phyloP scores from a whole-genome alignment of 306 rosid species.

The Lathyrus tuberosus region DNA sequence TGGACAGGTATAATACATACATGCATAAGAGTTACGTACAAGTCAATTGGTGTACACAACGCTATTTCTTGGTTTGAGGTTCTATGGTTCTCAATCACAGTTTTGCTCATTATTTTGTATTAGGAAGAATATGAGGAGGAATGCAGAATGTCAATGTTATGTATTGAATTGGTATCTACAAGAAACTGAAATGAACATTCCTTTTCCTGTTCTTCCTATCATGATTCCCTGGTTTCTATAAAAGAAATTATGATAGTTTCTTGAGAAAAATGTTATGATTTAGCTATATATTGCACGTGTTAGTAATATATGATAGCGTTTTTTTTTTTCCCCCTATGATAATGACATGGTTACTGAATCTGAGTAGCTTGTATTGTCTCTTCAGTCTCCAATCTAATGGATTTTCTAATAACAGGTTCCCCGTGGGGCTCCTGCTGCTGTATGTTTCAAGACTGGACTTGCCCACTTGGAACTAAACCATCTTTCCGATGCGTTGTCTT shows the following conservation, averaged over 20 bases:
- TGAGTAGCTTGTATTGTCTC: slow-evolving; percentile 1
- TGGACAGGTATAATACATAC: slow-evolving; percentile 73
- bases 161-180: slow-evolving; percentile 13
- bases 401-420: slow-evolving; percentile 71
- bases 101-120: slow-evolving; percentile 25
- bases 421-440: slow-evolving; percentile 88
- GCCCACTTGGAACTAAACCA: slow-evolving; percentile 93
- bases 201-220: slow-evolving; percentile 6
- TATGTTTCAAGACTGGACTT: slow-evolving; percentile 94
- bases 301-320: slow-evolving; percentile 1
- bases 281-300: slow-evolving; percentile 8
- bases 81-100: slow-evolving; percentile 24
- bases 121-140: slow-evolving; percentile 12
- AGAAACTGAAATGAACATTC: slow-evolving; percentile 12
- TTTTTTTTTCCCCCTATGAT: slow-evolving; percentile 35
- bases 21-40: background rate
- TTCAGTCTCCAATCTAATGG: slow-evolving; percentile 32
- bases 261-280: slow-evolving; percentile 25
- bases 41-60: background rate
- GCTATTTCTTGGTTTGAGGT: slow-evolving; percentile 24
- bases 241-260: slow-evolving; percentile 23
- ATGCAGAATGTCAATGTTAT: slow-evolving; percentile 30
- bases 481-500: slow-evolving; percentile 90
- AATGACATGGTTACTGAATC: slow-evolving; percentile 6
- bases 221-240: slow-evolving; percentile 12